phyloP scores from a whole-genome alignment of 345 rosid genomes.

The Microcos paniculata region DNA sequence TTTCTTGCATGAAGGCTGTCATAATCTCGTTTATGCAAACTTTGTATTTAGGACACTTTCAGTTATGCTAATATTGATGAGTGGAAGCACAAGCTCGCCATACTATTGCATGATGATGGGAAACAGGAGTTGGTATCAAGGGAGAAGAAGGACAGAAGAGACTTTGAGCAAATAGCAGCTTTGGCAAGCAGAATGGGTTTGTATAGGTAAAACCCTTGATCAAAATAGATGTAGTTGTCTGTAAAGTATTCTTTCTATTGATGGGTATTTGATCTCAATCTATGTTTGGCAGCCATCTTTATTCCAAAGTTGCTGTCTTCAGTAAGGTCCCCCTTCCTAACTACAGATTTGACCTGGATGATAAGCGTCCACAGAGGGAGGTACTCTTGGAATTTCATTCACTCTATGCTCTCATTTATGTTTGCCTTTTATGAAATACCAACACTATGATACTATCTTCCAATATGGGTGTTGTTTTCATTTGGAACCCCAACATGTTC shows the following conservation, averaged over 20 bases:
- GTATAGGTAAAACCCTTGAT: conserved; percentile 53
- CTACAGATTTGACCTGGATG: conserved; percentile 95
- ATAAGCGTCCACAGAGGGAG: conserved; percentile 91
- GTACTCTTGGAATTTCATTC: conserved; percentile 34
- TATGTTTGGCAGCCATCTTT: conserved; percentile 64
- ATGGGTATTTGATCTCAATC: conserved; percentile 20
- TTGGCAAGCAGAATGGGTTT: conserved; percentile 74
- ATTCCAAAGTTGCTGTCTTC: conserved; percentile 75
- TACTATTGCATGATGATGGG: conserved; percentile 49
- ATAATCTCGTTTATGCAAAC: background rate
- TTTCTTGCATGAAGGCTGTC: background rate
- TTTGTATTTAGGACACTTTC: conserved; percentile 36
- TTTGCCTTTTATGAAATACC: background rate
- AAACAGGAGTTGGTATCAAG: conserved; percentile 76
- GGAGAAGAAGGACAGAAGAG: conserved; percentile 81
- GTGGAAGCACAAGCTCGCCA: conserved; percentile 65
- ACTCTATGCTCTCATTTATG: background rate
- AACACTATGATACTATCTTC: background rate
- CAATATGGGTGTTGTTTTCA: background rate
- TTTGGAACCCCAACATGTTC: background rate
- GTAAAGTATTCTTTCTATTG: conserved; percentile 2
- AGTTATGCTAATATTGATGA: conserved; percentile 47
- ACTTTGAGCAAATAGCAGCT: conserved; percentile 71
- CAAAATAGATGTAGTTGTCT: background rate
- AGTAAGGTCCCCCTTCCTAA: conserved; percentile 93